Base-by-base conservation (phyloP, 805 yeast species). In the Sungouiozyma intestinalis region DNA sequence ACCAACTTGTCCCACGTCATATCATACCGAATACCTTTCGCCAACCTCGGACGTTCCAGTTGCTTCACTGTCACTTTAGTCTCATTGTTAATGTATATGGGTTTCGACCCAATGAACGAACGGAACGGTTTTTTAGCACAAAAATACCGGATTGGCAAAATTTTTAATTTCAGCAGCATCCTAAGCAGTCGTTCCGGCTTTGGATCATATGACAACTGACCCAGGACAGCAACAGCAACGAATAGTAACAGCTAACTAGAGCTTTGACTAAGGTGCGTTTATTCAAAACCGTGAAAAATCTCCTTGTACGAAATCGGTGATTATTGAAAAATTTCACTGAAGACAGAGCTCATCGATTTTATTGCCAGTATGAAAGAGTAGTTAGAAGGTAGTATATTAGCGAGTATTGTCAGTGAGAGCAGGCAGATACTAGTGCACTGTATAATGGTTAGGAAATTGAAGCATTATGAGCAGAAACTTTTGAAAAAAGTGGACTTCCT, bases 401-500 rank as follows among this genome's bases (percentile, higher is more conserved):
- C n/a, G n/a, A n/a, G n/a, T n/a, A n/a, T n/a, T n/a, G n/a, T n/a
- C n/a, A n/a, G n/a, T n/a, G n/a, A n/a, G n/a, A n/a, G n/a, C n/a
- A n/a, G n/a, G n/a, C n/a, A n/a, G n/a, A n/a, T n/a, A n/a, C n/a
- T n/a, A n/a, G n/a, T n/a, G n/a, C n/a, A n/a, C n/a, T n/a, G 29
- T 18, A 66, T 33, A 35, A 83, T 84, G 94, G 94, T 83, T 39
- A 74, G 98, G 63, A 73, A 84, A 53, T 74, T 92, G 46, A 92
- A 92, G 63, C 86, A 84, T 67, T 98, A 92, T 65, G 98, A 92
- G 74, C 82, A 85, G 72, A 88, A 87, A 66, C 77, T 92, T 55
- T 75, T 92, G 55, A 87, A 84, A 69, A 92, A 92, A 64, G 97
- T 92, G 41, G 97, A 92, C 60, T 86, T 92, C 67, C 83, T 86